Conservation (phyloP, 2,329 filamentous ascomycete genomes). For the Calonectria leucothoes region DNA sequence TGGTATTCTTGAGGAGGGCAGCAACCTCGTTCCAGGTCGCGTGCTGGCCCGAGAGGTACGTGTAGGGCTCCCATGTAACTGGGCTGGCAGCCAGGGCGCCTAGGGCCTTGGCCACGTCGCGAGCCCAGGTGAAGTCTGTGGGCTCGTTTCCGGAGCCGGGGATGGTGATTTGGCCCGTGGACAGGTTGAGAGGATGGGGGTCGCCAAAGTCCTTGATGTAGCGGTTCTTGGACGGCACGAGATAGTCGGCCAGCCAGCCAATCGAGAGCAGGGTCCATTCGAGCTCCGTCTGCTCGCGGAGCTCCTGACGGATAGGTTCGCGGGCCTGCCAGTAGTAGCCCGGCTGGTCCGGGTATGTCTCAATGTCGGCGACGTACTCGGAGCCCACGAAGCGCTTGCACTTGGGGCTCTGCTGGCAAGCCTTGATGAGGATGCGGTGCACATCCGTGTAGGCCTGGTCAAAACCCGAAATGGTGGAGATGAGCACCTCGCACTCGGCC, state of each 20-base stretch:
- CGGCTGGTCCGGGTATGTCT: conserved; percentile 6
- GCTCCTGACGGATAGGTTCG: neutral
- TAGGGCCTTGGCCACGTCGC: conserved; percentile 1
- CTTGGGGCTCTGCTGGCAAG: conserved; percentile 5
- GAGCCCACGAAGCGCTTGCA: conserved; percentile 21
- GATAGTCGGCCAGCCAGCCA: conserved; percentile 8
- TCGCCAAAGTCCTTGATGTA: conserved; percentile 10
- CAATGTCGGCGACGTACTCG: neutral
- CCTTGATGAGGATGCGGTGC: conserved; percentile 4
- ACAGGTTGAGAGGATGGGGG: neutral
- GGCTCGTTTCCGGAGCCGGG: conserved; percentile 5
- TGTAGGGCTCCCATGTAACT: neutral
- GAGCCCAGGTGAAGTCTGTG: neutral
- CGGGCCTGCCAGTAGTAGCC: neutral
- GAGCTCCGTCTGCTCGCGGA: neutral
- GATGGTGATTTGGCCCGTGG: neutral
- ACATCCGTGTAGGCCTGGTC: neutral
- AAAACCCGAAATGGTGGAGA: conserved; percentile 13
- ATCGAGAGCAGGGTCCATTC: conserved; percentile 3
- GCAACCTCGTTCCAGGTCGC: neutral
- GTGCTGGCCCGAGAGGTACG: neutral
- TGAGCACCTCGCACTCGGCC: conserved; percentile 6
- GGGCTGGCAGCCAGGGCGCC: no score
- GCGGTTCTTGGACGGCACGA: conserved; percentile 1
- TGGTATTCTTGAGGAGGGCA: neutral